Percentiles rank a stretch among this genome's conserved stretches.
These are phyloP conservation scores for Gossypium sturtianum DNA, from an alignment of 345 rosid species.

Conservation along the genomic window DNA sequence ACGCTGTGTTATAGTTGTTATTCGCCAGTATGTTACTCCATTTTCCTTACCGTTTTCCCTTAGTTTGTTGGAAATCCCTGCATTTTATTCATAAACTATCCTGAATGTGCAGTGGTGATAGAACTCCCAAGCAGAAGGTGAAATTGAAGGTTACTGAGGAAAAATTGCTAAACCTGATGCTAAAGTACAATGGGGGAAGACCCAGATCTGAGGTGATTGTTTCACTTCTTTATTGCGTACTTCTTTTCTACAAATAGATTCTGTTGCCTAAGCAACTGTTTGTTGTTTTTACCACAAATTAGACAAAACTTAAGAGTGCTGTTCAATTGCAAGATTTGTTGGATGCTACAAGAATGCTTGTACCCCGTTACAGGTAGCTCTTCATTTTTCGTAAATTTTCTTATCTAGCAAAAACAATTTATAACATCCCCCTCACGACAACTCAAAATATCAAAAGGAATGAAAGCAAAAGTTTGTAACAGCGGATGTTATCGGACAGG, in stretches of 20 bases:
- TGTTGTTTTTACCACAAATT: conserved; percentile 19
- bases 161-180: conserved; percentile 86
- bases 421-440: background rate
- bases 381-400: background rate
- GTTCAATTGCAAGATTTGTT: conserved; percentile 93
- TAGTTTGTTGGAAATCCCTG: background rate
- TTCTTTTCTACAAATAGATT: conserved; percentile 4
- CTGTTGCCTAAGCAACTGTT: background rate
- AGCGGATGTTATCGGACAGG: background rate
- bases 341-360: conserved; percentile 94
- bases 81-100: conserved; percentile 6
- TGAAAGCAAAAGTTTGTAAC: background rate
- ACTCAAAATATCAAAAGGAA: background rate
- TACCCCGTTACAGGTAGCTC: conserved; percentile 86
- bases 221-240: background rate
- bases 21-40: conserved; percentile 81
- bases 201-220: conserved; percentile 77
- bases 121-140: conserved; percentile 99
- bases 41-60: background rate
- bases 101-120: conserved; percentile 70
- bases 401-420: conserved; percentile 6
- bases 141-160: conserved; percentile 97
- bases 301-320: conserved; percentile 98
- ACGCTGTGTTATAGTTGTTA: conserved; percentile 89
- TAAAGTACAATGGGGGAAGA: conserved; percentile 93